These are phyloP conservation scores for Rosellinia necatrix DNA, from an alignment of 2,329 filamentous ascomycete species.

Conservation along the genomic window DNA sequence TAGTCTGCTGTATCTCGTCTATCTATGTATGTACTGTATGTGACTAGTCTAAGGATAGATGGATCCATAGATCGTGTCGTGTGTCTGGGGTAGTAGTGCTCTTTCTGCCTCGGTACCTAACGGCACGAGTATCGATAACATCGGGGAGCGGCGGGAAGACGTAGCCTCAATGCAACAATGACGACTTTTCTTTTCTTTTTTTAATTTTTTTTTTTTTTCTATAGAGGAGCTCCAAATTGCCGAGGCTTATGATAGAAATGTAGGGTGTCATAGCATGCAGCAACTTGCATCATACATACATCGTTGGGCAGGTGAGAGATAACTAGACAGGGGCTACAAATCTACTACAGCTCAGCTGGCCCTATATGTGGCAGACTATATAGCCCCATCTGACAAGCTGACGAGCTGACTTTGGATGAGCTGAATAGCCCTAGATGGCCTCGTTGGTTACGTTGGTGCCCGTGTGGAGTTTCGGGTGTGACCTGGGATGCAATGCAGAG, in stretches of 20 bases:
- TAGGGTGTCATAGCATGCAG: not conserved
- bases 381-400: conserved; percentile 24
- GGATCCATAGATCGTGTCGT: no score
- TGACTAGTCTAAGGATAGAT: no score
- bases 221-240: not conserved
- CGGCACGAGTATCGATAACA: no score
- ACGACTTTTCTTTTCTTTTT: no score
- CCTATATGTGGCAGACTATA: conserved; percentile 22
- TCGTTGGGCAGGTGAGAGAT: not conserved
- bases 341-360: conserved; percentile 22
- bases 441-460: conserved; percentile 11
- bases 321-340: conserved; percentile 3
- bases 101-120: no score
- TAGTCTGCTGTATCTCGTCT: no score
- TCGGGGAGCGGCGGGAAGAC: no score
- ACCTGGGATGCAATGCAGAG: conserved; percentile 3
- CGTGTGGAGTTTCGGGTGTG: conserved; percentile 16
- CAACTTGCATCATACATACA: not conserved
- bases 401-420: no score
- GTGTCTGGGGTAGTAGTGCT: no score
- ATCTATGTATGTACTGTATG: no score
- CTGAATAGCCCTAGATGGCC: conserved; percentile 11
- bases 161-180: no score
- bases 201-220: no score
- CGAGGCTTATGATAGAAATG: not conserved